These are phyloP conservation scores for Wallemia mellicola DNA, from an alignment of 1,284 basidiomycete genomes.

Conservation along the genomic window DNA sequence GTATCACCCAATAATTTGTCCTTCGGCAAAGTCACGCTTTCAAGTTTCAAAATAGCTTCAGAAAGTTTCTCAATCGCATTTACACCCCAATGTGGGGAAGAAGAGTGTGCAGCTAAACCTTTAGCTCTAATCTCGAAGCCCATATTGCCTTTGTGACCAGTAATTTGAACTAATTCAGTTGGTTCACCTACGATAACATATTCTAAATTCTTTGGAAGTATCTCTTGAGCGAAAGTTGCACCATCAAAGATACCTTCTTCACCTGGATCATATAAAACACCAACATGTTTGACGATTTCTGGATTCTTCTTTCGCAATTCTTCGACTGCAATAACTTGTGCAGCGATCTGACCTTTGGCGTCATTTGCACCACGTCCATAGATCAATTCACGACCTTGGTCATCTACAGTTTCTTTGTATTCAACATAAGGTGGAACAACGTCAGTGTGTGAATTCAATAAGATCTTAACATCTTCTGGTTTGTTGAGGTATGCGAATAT, in stretches of 20 bases:
- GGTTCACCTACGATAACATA: not conserved
- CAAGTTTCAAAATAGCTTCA: not conserved
- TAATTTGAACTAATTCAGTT: not conserved
- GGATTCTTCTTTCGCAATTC: not conserved
- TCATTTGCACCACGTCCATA: slow-evolving; percentile 1
- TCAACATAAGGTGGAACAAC: not conserved
- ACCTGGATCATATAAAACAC: not conserved
- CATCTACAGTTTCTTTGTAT: not conserved
- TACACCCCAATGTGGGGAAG: not conserved
- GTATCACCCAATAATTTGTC: not conserved
- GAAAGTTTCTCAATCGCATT: not conserved
- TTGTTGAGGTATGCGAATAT: not conserved
- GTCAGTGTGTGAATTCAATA: not conserved
- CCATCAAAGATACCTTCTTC: slow-evolving; percentile 1
- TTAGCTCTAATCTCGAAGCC: not conserved
- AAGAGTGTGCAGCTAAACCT: not conserved
- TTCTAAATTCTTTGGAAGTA: not conserved
- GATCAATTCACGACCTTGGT: not conserved
- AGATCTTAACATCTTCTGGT: not conserved
- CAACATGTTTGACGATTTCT: not conserved
- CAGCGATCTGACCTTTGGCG: not conserved
- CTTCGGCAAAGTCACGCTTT: not conserved
- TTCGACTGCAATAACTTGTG: not conserved
- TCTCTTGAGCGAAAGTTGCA: not conserved
- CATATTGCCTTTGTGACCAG: not conserved